Base-by-base conservation (phyloP, 164 flowering plant genomes). In the Annona squamosa region DNA sequence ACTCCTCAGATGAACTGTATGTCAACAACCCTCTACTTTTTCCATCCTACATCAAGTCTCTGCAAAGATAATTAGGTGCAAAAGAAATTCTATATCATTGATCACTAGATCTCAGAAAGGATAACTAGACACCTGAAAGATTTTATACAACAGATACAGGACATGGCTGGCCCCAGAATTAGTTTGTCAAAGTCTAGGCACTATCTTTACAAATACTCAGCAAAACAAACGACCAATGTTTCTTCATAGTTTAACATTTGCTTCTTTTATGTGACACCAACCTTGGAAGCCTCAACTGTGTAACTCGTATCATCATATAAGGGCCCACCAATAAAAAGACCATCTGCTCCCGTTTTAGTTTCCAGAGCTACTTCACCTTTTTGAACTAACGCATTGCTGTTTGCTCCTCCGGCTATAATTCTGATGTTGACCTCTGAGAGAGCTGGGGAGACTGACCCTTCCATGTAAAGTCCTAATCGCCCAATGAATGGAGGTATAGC, bases 371-470 rank as follows among this genome's bases (percentile, higher is more conserved):
- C 37, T 67, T 87, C 94, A 78, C 88, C 94, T 78, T 79, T 87
- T 82, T 74, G 84, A 37, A 93, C 79, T 13, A 70, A 75, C 77
- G 91, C 78, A 79, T 82, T 82, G 46, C 56, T 69, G 77, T 95
- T 89, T 71, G 89, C 90, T 63, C 82, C 87, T 56, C 84, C 81
- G 68, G 98, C 94, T 76, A 86, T 37, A 65, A 92, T 77, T 80
- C 81, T 85, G 74, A 93, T 80, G 72, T 81, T 48, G 65, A 96
- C 98, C 77, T 85, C 95, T 74, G 91, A 78, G 78, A 91, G 82
- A 65, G 99, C 88, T 37, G 99, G 98, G 48, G 94, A 85, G 79
- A 93, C 95, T 68, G 98, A 88, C 73, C 99, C 99, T 81, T 90
- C 87, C 74, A 92, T 83, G 74, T 96, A 93, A 63, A 89, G 76